Conservation (phyloP, 805 yeast species). For the Blastobotrys mokoenaii region DNA sequence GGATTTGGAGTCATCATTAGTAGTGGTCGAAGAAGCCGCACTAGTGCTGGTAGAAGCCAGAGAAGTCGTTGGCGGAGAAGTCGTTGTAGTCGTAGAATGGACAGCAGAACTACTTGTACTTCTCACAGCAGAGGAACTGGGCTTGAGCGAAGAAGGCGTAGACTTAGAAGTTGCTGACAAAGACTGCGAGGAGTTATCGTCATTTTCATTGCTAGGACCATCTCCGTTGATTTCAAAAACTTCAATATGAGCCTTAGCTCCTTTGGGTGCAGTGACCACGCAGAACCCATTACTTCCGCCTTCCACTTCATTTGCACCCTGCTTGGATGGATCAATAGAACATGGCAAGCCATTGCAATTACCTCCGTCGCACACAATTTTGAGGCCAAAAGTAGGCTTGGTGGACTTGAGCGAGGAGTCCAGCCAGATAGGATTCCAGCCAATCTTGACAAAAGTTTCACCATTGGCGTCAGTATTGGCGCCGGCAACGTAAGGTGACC, state of each 20-base stretch:
- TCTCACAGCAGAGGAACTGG: conserved; percentile 1
- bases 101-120: conserved; percentile 2
- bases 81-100: conserved; percentile 1
- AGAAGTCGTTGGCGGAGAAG: background rate
- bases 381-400: conserved; percentile 62
- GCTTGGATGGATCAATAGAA: conserved; percentile 64
- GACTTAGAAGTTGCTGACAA: conserved; percentile 1
- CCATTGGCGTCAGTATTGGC: conserved; percentile 67
- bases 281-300: conserved; percentile 47
- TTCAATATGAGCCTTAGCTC: conserved; percentile 61
- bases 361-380: conserved; percentile 59
- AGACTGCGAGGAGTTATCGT: conserved; percentile 3
- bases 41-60: background rate
- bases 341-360: conserved; percentile 74
- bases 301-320: conserved; percentile 48
- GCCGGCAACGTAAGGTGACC: conserved; percentile 93
- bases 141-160: background rate
- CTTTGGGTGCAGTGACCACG: conserved; percentile 65
- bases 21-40: conserved; percentile 1
- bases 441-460: conserved; percentile 73
- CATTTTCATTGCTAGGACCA: background rate
- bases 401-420: conserved; percentile 42
- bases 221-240: conserved; percentile 39
- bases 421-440: conserved; percentile 83
- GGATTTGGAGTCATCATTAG: background rate